Evolutionary conservation across 1,284 basidiomycete genomes (phyloP).

Genomic region (Fereydounia khargensis): DNA sequence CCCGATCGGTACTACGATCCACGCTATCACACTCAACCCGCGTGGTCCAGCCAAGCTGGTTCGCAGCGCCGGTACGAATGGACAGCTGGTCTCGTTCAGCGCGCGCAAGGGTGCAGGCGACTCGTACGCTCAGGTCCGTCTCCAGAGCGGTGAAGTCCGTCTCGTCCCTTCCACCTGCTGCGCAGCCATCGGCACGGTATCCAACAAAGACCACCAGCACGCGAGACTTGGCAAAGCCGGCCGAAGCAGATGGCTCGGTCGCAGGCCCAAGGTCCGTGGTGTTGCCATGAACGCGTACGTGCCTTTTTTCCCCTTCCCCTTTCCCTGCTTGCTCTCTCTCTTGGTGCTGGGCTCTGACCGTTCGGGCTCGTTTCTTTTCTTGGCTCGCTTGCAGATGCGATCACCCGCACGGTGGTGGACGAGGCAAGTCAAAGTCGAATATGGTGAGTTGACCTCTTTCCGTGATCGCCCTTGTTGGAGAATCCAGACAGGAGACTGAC

Average conservation of each 20-base stretch:
- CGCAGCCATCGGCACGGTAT: slow-evolving; percentile 87
- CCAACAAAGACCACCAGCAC: slow-evolving; percentile 87
- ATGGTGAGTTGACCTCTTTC: slow-evolving; percentile 18
- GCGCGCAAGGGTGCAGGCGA: slow-evolving; percentile 56
- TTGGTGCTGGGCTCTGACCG: no score
- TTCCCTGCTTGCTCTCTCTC: no score
- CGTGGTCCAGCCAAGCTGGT: slow-evolving; percentile 78
- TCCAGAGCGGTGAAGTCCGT: slow-evolving; percentile 90
- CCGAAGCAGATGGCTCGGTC: slow-evolving; percentile 80
- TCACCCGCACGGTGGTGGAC: slow-evolving; percentile 96
- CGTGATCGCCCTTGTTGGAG: no score
- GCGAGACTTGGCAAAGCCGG: slow-evolving; percentile 87
- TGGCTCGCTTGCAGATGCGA: slow-evolving; percentile 71
- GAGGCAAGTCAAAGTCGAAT: slow-evolving; percentile 95
- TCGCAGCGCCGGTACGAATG: slow-evolving; percentile 84
- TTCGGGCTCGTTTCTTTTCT: no score
- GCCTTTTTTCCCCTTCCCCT: no score
- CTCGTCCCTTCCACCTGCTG: slow-evolving; percentile 77
- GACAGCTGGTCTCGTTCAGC: slow-evolving; percentile 64
- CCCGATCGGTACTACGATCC: slow-evolving; percentile 85
- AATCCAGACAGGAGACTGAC: no score
- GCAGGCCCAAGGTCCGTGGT: slow-evolving; percentile 85
- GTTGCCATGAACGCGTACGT: slow-evolving; percentile 98
- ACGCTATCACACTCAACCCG: slow-evolving; percentile 77
- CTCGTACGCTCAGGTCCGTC: slow-evolving; percentile 74